Percentiles rank a stretch among this genome's conserved stretches.
phyloP scores from a whole-genome alignment of 352 stramenopile species.

The Globisporangium takayamanum region DNA sequence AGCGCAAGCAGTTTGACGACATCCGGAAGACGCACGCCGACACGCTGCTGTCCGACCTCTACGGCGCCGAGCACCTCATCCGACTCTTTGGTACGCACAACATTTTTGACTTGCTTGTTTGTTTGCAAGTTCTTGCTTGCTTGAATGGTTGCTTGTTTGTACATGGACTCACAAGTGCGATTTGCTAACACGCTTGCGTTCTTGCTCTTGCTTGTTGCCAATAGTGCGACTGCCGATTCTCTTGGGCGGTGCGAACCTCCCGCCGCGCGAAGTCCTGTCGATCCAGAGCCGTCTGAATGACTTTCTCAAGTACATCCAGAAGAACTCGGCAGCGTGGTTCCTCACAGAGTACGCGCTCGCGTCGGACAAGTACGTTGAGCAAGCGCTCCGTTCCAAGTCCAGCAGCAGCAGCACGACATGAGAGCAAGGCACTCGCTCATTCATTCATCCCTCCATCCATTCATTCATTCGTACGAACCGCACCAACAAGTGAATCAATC shows the following conservation, averaged over 20 bases:
- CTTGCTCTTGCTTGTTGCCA: neutral
- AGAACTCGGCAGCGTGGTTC: slow-evolving; percentile 64
- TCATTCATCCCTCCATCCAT: too few species aligned
- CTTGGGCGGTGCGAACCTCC: slow-evolving; percentile 49
- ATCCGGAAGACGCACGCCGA: slow-evolving; percentile 54
- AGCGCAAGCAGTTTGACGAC: slow-evolving; percentile 86
- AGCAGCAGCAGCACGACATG: neutral
- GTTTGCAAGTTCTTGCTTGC: neutral
- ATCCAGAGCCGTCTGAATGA: slow-evolving; percentile 75
- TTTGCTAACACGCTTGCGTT: neutral
- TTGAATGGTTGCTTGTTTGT: neutral
- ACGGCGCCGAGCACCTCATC: slow-evolving; percentile 89
- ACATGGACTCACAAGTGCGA: too few species aligned
- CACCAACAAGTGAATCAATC: too few species aligned
- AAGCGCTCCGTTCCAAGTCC: slow-evolving; percentile 17
- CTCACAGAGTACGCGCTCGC: slow-evolving; percentile 56
- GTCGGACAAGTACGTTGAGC: slow-evolving; percentile 50
- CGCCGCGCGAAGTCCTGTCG: slow-evolving; percentile 46
- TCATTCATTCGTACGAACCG: too few species aligned
- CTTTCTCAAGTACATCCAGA: slow-evolving; percentile 81
- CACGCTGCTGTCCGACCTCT: slow-evolving; percentile 82
- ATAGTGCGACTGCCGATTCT: slow-evolving; percentile 78
- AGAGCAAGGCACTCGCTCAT: neutral
- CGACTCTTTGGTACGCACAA: slow-evolving; percentile 79
- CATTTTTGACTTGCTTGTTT: neutral